Evolutionary conservation across 257 asterid species (phyloP), one percentile per base, ranked within the genome.

Genomic region (Asclepias syriaca): DNA sequence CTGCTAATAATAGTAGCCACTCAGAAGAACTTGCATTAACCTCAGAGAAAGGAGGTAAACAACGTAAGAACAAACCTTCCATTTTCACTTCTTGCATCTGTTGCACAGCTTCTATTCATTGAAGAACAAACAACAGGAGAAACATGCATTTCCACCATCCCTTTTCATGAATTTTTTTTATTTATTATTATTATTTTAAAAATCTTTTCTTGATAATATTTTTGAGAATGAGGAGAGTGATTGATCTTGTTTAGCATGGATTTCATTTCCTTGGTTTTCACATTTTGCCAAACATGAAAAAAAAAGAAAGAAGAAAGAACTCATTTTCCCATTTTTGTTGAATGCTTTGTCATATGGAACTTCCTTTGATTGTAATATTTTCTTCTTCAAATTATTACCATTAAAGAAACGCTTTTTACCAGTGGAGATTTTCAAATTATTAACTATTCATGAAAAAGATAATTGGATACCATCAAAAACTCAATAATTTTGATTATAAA

Each of bases 51-150:
- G 77, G 63, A 22, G 81, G 77, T 12, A 85, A 81, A 64, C 77
- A 84, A 54, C 48, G 48, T 8, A 90, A 77, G 84, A 77, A 81
- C 13, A 83, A 80, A 65, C 77, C 96, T 57, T 90, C 90, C n/a
- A 78, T 90, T 73, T 87, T 90, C 85, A 81, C 85, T 53, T 83
- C 93, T 53, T 90, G 97, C 89, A 78, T 90, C 2, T 90, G 97
- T 72, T 90, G 97, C 87, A 78, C 89, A 56, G 77, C 93, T 65
- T 83, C 82, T 66, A 81, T 81, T 45, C 74, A 66, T 67, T 81
- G 45, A 70, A 22, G 29, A 72, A 11, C 77, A 50, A 61, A 11
- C 39, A 34, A 34, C 39, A 34, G 29, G 24, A 4, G 24, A 4
- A 46, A 34, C 22, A 40, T 58, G 21, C 55, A 45, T 69, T 46